phyloP scores from a whole-genome alignment of 2,329 filamentous ascomycete species.

The Sordariomycetes sp. region DNA sequence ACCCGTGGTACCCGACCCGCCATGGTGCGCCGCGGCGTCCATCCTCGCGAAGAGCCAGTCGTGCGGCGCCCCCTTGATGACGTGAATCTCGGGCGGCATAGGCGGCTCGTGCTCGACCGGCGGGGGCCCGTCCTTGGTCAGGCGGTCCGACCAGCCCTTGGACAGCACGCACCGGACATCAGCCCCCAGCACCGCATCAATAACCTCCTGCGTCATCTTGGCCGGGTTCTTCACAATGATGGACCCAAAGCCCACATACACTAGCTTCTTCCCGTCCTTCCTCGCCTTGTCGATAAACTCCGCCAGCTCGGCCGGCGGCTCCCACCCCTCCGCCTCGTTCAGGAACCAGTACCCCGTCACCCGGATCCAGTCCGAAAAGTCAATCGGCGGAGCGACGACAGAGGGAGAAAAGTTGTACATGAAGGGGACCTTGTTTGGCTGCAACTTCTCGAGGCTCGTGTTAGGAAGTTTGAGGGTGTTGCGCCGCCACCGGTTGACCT shows the following conservation, averaged over 20 bases:
- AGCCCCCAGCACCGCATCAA: slow-evolving; percentile 80
- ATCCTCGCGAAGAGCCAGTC: slow-evolving; percentile 95
- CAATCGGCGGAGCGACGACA: slow-evolving; percentile 85
- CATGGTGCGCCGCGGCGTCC: slow-evolving; percentile 88
- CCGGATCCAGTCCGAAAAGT: slow-evolving; percentile 95
- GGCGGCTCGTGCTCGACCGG: slow-evolving; percentile 48
- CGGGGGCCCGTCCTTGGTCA: slow-evolving; percentile 20
- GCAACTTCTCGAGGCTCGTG: slow-evolving; percentile 80
- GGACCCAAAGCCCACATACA: slow-evolving; percentile 94
- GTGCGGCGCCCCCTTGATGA: slow-evolving; percentile 84
- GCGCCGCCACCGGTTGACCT: slow-evolving; percentile 88
- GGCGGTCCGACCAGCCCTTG: slow-evolving; percentile 91
- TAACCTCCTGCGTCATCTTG: slow-evolving; percentile 82
- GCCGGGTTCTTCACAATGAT: slow-evolving; percentile 86
- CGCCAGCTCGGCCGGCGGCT: slow-evolving; percentile 60
- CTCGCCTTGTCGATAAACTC: slow-evolving; percentile 78
- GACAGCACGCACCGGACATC: slow-evolving; percentile 91
- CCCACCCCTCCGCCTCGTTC: slow-evolving; percentile 59
- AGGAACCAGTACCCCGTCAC: slow-evolving; percentile 98
- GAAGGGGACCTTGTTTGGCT: slow-evolving; percentile 95
- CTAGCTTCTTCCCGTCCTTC: slow-evolving; percentile 73
- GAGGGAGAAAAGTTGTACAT: slow-evolving; percentile 93
- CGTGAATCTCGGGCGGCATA: slow-evolving; percentile 66
- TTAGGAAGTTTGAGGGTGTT: slow-evolving; percentile 63
- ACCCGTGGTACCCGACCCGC: slow-evolving; percentile 87